A percentile compares a stretch with the other conserved stretches of the same genome.
phyloP scores from a whole-genome alignment of 164 flowering plant genomes.

The Chimonanthus praecox region DNA sequence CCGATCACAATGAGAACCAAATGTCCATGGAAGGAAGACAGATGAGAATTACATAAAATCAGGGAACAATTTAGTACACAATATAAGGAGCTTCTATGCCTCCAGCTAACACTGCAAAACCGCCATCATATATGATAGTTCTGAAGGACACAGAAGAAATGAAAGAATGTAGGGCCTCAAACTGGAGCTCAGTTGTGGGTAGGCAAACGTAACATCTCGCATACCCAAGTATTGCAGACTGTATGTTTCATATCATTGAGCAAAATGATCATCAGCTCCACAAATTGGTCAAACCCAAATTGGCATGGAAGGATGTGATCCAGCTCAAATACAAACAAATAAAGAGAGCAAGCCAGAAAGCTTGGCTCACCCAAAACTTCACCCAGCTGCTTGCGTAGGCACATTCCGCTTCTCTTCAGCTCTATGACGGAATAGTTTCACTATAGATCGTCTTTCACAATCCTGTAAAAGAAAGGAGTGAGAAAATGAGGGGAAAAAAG shows the following conservation, averaged over 20 bases:
- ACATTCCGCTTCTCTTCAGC: conserved; percentile 55
- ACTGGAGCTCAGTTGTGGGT: background rate
- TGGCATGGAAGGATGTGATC: background rate
- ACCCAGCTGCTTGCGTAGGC: conserved; percentile 25
- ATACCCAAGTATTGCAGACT: background rate
- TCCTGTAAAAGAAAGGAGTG: conserved; percentile 39
- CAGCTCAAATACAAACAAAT: too few species aligned
- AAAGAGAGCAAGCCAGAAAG: background rate
- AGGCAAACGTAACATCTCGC: background rate
- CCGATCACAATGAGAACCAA: background rate
- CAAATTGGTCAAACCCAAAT: background rate
- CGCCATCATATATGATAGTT: conserved; percentile 1
- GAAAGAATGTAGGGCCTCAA: background rate
- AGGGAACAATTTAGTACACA: background rate
- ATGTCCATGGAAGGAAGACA: background rate
- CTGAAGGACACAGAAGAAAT: background rate
- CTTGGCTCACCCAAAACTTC: background rate
- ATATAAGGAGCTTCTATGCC: background rate
- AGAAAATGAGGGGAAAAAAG: too few species aligned
- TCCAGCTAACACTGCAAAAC: background rate
- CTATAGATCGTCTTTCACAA: conserved; percentile 76
- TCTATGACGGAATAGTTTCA: conserved; percentile 74
- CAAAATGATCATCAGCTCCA: background rate
- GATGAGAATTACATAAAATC: background rate
- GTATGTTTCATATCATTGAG: background rate